Evolutionary conservation across 1,284 basidiomycete species (phyloP).

Genomic region (Rhodotorula sp.): DNA sequence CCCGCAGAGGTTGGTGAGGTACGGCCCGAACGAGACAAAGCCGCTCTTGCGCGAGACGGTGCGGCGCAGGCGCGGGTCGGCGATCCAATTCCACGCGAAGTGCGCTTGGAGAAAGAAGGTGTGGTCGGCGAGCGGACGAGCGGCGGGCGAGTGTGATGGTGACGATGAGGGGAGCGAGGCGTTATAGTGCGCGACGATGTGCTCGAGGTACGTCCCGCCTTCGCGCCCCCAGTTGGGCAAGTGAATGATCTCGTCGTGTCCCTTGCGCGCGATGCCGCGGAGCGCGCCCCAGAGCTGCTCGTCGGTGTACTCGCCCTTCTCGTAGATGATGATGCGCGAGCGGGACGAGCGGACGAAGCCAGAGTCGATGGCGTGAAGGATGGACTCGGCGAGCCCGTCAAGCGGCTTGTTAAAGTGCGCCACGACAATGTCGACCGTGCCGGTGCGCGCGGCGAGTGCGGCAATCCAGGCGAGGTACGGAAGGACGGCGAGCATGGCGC

Average conservation of each 20-base stretch:
- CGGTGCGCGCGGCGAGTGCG: background rate
- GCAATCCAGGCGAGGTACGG: background rate
- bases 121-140: slow-evolving; percentile 37
- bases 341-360: background rate
- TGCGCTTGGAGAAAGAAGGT: slow-evolving; percentile 51
- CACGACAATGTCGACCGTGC: slow-evolving; percentile 36
- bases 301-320: slow-evolving; percentile 40
- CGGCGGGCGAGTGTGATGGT: background rate
- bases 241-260: slow-evolving; percentile 44
- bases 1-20: slow-evolving; percentile 47
- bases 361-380: too few relatives aligned
- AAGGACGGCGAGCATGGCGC: background rate
- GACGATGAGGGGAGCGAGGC: background rate
- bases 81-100: slow-evolving; percentile 49
- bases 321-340: slow-evolving; percentile 45
- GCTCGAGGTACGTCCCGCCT: slow-evolving; percentile 48
- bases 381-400: too few relatives aligned
- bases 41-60: slow-evolving; percentile 41
- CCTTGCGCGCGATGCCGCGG: slow-evolving; percentile 21
- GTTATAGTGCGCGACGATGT: slow-evolving; percentile 1
- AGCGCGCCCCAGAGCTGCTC: slow-evolving; percentile 35
- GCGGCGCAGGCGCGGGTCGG: slow-evolving; percentile 45
- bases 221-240: slow-evolving; percentile 49
- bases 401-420: slow-evolving; percentile 28
- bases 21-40: slow-evolving; percentile 50